A percentile compares a stretch with the other conserved stretches of the same genome.
Evolutionary conservation across 2,329 filamentous ascomycete species (phyloP).

Genomic region (Penicillium sp.): DNA sequence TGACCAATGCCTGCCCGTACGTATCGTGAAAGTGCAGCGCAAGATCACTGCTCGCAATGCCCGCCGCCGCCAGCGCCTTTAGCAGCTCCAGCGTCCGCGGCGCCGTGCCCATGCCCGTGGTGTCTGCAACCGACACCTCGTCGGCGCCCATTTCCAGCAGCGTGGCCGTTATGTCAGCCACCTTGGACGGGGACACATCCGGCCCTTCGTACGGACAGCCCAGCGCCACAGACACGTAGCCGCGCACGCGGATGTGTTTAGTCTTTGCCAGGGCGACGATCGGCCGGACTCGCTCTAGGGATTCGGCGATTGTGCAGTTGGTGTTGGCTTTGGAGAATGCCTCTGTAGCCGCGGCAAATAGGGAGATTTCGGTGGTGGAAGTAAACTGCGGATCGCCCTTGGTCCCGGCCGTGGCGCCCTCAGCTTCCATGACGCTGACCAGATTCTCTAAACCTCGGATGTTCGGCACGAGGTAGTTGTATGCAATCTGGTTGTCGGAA

Average conservation of each 20-base stretch:
- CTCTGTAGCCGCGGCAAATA: slow-evolving; percentile 64
- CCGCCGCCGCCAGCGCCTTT: slow-evolving; percentile 56
- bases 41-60: slow-evolving; percentile 56
- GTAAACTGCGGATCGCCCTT: slow-evolving; percentile 24
- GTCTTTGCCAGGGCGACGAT: slow-evolving; percentile 55
- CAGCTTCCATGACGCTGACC: slow-evolving; percentile 49
- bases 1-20: slow-evolving; percentile 62
- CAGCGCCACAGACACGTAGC: slow-evolving; percentile 62
- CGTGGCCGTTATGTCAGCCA: slow-evolving; percentile 58
- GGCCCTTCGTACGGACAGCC: slow-evolving; percentile 65
- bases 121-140: slow-evolving; percentile 63
- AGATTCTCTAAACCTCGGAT: slow-evolving; percentile 59
- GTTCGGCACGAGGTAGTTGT: slow-evolving; percentile 65
- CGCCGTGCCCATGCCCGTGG: slow-evolving; percentile 64
- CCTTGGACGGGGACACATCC: slow-evolving; percentile 55
- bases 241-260: slow-evolving; percentile 55
- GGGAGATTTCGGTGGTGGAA: slow-evolving; percentile 53
- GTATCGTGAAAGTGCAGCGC: slow-evolving; percentile 66
- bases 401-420: slow-evolving; percentile 30
- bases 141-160: slow-evolving; percentile 63
- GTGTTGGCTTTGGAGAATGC: slow-evolving; percentile 63
- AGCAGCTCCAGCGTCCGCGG: slow-evolving; percentile 57
- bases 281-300: slow-evolving; percentile 55
- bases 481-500: slow-evolving; percentile 52
- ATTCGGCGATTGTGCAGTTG: slow-evolving; percentile 62